phyloP scores from a whole-genome alignment of 202 grass and related monocot species.

The Brachypodium distachyon region DNA sequence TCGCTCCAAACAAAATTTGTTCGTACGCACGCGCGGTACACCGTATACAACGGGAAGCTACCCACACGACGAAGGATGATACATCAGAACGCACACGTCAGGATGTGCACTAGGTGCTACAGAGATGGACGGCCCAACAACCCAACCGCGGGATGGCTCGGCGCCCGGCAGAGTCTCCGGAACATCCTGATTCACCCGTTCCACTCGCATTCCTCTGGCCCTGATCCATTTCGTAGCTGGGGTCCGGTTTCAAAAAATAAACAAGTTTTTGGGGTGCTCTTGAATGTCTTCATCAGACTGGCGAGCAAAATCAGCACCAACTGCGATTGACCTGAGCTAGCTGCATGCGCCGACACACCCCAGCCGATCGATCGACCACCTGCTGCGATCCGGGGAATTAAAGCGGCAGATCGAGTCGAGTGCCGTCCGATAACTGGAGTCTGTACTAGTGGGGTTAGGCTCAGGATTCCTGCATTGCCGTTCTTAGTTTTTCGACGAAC shows the following conservation, averaged over 20 bases:
- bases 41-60: not conserved
- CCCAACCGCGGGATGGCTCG: not conserved
- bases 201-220: not conserved
- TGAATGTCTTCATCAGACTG: too few relatives aligned
- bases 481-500: not conserved
- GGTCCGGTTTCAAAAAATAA: too few relatives aligned
- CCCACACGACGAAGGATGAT: not conserved
- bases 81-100: not conserved
- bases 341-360: not conserved
- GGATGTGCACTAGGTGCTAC: not conserved
- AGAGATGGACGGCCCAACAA: slow-evolving; percentile 8
- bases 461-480: not conserved
- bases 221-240: too few relatives aligned
- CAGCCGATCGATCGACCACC: not conserved
- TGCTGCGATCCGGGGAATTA: not conserved
- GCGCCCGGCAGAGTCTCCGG: too few relatives aligned
- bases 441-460: slow-evolving; percentile 31
- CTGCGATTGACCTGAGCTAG: not conserved
- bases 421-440: not conserved
- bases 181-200: slow-evolving; percentile 2
- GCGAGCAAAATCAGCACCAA: not conserved
- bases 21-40: not conserved
- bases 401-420: not conserved
- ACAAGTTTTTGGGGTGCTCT: too few relatives aligned
- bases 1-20: slow-evolving; percentile 3